Percentiles rank a stretch among this genome's conserved stretches.
Conservation (phyloP, 345 rosid genomes). For the Aurinia saxatilis region DNA sequence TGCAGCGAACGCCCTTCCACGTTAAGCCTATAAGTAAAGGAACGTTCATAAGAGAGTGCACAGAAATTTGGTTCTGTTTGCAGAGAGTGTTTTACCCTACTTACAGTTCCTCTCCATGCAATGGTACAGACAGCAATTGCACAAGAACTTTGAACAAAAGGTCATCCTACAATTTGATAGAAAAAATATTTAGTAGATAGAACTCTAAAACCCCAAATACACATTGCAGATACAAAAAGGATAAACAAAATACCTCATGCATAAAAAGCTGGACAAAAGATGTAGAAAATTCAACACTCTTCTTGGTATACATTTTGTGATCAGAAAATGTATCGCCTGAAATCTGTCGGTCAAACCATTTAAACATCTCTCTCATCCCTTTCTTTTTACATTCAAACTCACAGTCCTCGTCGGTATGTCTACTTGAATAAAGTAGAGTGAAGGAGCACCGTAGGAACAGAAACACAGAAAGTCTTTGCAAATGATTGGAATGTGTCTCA, state of each 20-base stretch:
- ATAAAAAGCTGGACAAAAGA: slow-evolving; percentile 64
- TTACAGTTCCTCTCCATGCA: slow-evolving; percentile 40
- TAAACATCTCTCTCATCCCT: slow-evolving; percentile 44
- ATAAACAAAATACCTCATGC: slow-evolving; percentile 59
- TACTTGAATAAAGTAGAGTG: slow-evolving; percentile 36
- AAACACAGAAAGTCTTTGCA: slow-evolving; percentile 60
- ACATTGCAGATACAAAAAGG: not conserved
- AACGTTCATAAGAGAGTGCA: slow-evolving; percentile 5
- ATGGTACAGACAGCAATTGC: slow-evolving; percentile 46
- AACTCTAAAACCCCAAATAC: not conserved
- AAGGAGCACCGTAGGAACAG: slow-evolving; percentile 69
- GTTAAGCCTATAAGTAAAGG: slow-evolving; percentile 32
- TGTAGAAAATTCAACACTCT: slow-evolving; percentile 37
- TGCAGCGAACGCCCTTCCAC: slow-evolving; percentile 27
- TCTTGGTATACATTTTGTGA: slow-evolving; percentile 33
- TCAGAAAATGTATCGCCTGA: slow-evolving; percentile 22
- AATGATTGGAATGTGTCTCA: slow-evolving; percentile 33
- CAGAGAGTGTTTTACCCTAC: slow-evolving; percentile 21
- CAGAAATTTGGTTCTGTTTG: not conserved
- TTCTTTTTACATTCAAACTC: slow-evolving; percentile 33
- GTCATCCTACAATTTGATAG: slow-evolving; percentile 55
- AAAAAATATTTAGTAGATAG: not conserved
- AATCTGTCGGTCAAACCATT: slow-evolving; percentile 57
- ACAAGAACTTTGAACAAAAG: slow-evolving; percentile 72
- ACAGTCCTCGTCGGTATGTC: slow-evolving; percentile 32